Evolutionary conservation across 108 stramenopile species (phyloP).

Genomic region (Parietichytrium sp.): DNA sequence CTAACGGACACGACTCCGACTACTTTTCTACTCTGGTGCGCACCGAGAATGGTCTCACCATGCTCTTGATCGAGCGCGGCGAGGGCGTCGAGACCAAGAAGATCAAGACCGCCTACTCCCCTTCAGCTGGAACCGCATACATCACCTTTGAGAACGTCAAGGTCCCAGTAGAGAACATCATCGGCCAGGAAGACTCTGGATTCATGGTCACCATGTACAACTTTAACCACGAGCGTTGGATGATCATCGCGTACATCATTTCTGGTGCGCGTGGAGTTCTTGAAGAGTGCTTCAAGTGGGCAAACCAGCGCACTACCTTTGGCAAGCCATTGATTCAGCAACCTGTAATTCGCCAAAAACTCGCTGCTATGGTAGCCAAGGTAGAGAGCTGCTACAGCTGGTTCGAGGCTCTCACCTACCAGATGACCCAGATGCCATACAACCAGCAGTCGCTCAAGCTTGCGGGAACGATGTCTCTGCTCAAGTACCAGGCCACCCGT

Average conservation of each 20-base stretch:
- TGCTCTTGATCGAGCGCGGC: conserved; percentile 26
- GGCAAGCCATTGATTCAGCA: conserved; percentile 9
- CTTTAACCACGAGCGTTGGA: conserved; percentile 36
- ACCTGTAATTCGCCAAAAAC: conserved; percentile 16
- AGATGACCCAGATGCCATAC: conserved; percentile 33
- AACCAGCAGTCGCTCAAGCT: conserved; percentile 27
- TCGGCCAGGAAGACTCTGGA: background rate
- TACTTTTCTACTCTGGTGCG: conserved; percentile 35
- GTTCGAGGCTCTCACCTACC: background rate
- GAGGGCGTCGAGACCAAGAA: conserved; percentile 29
- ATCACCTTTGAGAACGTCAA: conserved; percentile 41
- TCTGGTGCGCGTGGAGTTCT: conserved; percentile 16
- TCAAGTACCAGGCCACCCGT: conserved; percentile 24
- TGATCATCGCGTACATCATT: conserved; percentile 37
- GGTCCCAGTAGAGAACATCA: conserved; percentile 36
- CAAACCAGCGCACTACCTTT: conserved; percentile 29
- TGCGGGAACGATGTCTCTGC: conserved; percentile 3
- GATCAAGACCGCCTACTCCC: conserved; percentile 27
- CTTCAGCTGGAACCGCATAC: conserved; percentile 26
- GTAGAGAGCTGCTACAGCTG: background rate
- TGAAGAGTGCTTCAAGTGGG: conserved; percentile 32
- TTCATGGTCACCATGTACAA: conserved; percentile 37
- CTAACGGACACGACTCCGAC: conserved; percentile 35
- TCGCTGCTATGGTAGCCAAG: background rate
- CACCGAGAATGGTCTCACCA: conserved; percentile 15